Conservation (phyloP, 2,329 filamentous ascomycete species). For the Verticillium zaregamsianum region DNA sequence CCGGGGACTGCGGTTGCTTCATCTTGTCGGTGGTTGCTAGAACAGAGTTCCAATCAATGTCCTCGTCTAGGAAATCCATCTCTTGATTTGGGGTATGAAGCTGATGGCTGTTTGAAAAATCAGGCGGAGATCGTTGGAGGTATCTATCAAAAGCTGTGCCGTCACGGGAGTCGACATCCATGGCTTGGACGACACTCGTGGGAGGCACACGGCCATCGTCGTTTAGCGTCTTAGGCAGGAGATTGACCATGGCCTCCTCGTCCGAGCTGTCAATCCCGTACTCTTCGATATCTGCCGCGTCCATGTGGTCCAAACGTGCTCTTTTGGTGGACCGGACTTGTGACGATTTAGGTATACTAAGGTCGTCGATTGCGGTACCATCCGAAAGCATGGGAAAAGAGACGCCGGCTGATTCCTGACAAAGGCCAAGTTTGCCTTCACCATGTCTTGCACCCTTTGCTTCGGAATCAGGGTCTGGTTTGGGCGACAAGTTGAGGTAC, state of each 20-base stretch:
- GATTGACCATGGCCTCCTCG: background rate
- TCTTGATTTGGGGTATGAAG: background rate
- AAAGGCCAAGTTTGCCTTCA: background rate
- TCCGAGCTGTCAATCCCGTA: background rate
- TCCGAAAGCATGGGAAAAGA: too few species aligned
- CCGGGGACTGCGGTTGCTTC: background rate
- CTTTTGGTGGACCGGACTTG: background rate
- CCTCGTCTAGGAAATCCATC: slow-evolving; percentile 28
- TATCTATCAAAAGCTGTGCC: background rate
- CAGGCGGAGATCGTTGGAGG: background rate
- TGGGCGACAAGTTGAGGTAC: background rate
- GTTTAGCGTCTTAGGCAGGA: background rate
- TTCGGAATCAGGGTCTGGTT: background rate
- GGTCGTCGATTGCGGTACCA: too few species aligned
- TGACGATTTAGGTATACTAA: background rate
- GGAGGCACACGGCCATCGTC: background rate
- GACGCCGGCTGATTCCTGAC: too few species aligned
- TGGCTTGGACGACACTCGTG: background rate
- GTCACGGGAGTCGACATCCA: background rate
- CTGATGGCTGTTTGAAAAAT: too few species aligned
- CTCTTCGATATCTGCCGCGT: background rate
- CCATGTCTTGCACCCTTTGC: background rate
- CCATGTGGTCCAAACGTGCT: background rate
- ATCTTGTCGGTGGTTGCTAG: background rate
- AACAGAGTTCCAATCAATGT: slow-evolving; percentile 36